These are phyloP conservation scores for Yamadazyma atlantica DNA, from an alignment of 1,139 yeast species.

Conservation along the genomic window DNA sequence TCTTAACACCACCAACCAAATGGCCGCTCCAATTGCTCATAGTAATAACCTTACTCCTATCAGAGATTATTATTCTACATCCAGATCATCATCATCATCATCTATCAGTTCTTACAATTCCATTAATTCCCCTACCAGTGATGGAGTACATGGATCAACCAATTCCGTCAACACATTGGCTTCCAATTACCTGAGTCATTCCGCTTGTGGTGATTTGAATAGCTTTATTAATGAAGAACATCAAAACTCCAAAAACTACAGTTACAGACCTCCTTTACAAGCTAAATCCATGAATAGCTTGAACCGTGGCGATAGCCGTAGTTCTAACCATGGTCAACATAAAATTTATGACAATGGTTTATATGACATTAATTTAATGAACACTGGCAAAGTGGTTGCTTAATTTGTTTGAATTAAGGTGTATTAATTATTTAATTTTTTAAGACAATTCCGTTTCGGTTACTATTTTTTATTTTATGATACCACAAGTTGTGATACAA, in stretches of 20 bases:
- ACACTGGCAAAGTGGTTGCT: constrained; percentile 11
- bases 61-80: constrained; percentile 13
- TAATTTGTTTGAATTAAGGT: constrained; percentile 5
- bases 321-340: neutral
- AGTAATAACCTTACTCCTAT: neutral
- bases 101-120: constrained; percentile 12
- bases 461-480: too few relatives aligned
- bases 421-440: constrained; percentile 2
- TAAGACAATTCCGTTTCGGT: too few relatives aligned
- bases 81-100: constrained; percentile 10
- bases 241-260: constrained; percentile 7
- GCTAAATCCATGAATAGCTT: constrained; percentile 9
- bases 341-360: neutral
- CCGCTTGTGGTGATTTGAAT: constrained; percentile 6
- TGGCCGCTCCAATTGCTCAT: neutral
- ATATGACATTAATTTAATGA: constrained; percentile 7
- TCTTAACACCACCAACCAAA: constrained; percentile 1
- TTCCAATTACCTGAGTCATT: constrained; percentile 9
- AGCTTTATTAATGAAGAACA: constrained; percentile 8
- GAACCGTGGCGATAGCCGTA: constrained; percentile 4
- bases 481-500: too few relatives aligned
- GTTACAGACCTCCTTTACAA: constrained; percentile 14
- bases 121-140: constrained; percentile 8
- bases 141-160: constrained; percentile 3
- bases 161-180: constrained; percentile 6